These are phyloP conservation scores for Phalaenopsis equestris DNA, from an alignment of 106 monocot species.

Conservation along the genomic window DNA sequence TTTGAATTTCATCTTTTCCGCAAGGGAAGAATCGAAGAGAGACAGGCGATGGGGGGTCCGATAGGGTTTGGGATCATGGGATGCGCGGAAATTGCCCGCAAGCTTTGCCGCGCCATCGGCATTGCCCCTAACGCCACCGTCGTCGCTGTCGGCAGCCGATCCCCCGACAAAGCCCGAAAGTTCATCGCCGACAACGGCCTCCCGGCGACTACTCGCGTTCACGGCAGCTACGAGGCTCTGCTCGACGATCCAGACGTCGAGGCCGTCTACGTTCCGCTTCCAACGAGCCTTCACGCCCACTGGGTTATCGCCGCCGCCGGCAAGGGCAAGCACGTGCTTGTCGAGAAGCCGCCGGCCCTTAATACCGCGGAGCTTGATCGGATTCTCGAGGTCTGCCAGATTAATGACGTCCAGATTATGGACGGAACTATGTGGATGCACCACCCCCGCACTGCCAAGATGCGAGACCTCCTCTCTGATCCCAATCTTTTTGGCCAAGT, in stretches of 20 bases:
- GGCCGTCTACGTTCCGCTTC: constrained; percentile 65
- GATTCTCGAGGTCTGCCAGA: constrained; percentile 45
- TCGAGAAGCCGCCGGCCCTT: constrained; percentile 5
- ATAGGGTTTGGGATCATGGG: constrained; percentile 68
- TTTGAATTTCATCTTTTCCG: no score
- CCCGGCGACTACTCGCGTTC: constrained; percentile 19
- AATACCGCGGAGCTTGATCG: constrained; percentile 38
- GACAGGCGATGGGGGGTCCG: neutral
- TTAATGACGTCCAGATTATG: constrained; percentile 45
- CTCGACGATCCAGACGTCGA: constrained; percentile 56
- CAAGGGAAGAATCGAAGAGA: no score
- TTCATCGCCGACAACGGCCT: constrained; percentile 48
- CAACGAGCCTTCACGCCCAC: constrained; percentile 53
- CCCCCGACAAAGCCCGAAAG: constrained; percentile 37
- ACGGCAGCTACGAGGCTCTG: constrained; percentile 52
- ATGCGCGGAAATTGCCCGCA: constrained; percentile 58
- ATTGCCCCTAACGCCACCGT: constrained; percentile 43
- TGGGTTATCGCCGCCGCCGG: constrained; percentile 56
- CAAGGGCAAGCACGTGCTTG: constrained; percentile 58
- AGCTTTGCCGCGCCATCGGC: constrained; percentile 51
- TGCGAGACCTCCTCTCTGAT: constrained; percentile 38
- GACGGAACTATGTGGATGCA: constrained; percentile 69
- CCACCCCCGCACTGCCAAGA: constrained; percentile 43
- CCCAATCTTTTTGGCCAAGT: constrained; percentile 34
- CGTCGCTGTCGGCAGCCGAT: constrained; percentile 51